Conservation (phyloP, 495 filamentous ascomycete genomes). For the Aspergillus homomorphus region DNA sequence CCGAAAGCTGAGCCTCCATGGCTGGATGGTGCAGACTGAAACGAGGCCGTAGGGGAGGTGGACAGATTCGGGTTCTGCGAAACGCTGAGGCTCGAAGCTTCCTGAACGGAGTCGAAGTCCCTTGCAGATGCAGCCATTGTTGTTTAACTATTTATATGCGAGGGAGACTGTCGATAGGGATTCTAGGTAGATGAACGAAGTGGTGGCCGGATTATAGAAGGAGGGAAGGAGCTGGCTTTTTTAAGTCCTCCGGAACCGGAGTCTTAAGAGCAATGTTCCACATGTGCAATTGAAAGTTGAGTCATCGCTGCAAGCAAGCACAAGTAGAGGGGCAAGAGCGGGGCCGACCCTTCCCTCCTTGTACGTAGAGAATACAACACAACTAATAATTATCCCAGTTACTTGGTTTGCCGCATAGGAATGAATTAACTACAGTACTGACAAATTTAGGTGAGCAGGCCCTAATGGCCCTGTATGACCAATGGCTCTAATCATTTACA, state of each 20-base stretch:
- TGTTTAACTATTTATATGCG: neutral
- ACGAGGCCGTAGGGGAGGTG: constrained; percentile 61
- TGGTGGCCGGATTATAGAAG: neutral
- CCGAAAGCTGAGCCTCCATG: constrained; percentile 34
- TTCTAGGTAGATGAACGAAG: neutral
- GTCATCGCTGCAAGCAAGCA: constrained; percentile 7
- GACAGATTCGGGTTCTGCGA: constrained; percentile 56
- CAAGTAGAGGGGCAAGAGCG: constrained; percentile 14
- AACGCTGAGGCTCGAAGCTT: constrained; percentile 35
- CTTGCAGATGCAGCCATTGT: constrained; percentile 21
- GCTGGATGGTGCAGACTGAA: constrained; percentile 60
- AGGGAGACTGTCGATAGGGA: neutral
- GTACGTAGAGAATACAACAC: too few species aligned
- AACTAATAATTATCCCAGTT: too few species aligned
- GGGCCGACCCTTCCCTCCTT: constrained; percentile 1
- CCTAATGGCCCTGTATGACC: too few species aligned
- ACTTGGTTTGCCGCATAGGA: too few species aligned
- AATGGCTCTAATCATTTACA: too few species aligned
- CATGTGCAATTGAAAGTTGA: constrained; percentile 2
- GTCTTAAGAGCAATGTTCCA: neutral
- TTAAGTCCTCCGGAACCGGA: constrained; percentile 14
- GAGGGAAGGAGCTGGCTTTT: neutral
- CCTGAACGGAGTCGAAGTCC: constrained; percentile 33
- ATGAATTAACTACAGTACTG: too few species aligned
- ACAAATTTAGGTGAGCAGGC: too few species aligned